These are phyloP conservation scores for Debaryomyces singareniensis DNA, from an alignment of 1,139 yeast genomes.

Conservation along the genomic window DNA sequence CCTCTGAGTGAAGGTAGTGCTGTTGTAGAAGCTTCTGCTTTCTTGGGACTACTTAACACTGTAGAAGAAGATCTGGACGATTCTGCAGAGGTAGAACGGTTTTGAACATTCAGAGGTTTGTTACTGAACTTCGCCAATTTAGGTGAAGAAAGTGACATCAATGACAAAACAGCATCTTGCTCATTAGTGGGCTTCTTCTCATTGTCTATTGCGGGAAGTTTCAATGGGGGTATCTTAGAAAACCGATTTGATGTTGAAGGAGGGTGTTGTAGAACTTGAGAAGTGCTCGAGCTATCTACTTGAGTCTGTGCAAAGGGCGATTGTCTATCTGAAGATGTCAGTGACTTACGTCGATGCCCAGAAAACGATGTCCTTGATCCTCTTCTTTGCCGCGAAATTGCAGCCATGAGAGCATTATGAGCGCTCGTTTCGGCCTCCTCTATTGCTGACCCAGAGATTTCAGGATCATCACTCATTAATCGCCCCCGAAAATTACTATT, in stretches of 20 bases:
- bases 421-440: slow-evolving; percentile 38
- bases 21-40: slow-evolving; percentile 9
- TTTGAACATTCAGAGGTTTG: no score
- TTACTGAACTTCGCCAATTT: slow-evolving; percentile 26
- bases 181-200: slow-evolving; percentile 16
- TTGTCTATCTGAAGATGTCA: not conserved
- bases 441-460: slow-evolving; percentile 12
- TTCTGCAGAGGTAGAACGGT: slow-evolving; percentile 18
- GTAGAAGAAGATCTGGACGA: slow-evolving; percentile 19
- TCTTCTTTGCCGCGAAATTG: slow-evolving; percentile 25
- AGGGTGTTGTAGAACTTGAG: slow-evolving; percentile 1
- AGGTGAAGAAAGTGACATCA: slow-evolving; percentile 42
- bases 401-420: slow-evolving; percentile 38
- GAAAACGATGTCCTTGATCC: slow-evolving; percentile 15
- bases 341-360: slow-evolving; percentile 5
- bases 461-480: slow-evolving; percentile 5
- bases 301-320: no score
- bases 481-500: slow-evolving; percentile 10
- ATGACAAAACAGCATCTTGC: slow-evolving; percentile 39
- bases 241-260: not conserved
- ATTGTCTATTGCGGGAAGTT: slow-evolving; percentile 18
- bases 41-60: slow-evolving; percentile 13
- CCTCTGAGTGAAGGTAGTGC: slow-evolving; percentile 31
- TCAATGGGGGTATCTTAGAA: slow-evolving; percentile 6
- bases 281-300: slow-evolving; percentile 1